Conservation (phyloP, 495 filamentous ascomycete genomes). For the Aspergillus sclerotiicarbonarius region DNA sequence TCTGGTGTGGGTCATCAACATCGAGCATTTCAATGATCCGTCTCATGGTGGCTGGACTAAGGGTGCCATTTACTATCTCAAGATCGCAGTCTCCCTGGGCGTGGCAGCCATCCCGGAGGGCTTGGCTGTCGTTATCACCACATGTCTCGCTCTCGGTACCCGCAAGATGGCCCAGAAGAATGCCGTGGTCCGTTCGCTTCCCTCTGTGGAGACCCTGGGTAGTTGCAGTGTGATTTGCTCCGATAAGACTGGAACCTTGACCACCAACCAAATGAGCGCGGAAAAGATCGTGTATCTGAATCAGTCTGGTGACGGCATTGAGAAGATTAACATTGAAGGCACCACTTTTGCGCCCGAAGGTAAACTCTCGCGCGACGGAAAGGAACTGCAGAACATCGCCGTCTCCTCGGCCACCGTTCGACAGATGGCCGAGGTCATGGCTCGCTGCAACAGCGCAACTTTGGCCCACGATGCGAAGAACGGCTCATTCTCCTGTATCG, state of each 20-base stretch:
- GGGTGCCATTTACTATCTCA: constrained; percentile 98
- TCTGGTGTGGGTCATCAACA: constrained; percentile 97
- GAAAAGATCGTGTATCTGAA: constrained; percentile 85
- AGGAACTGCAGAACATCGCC: constrained; percentile 64
- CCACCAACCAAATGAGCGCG: constrained; percentile 99
- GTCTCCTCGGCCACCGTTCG: constrained; percentile 73
- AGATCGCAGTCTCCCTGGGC: constrained; percentile 98
- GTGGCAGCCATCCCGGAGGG: constrained; percentile 98
- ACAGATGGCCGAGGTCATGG: constrained; percentile 82
- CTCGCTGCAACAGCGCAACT: constrained; percentile 84
- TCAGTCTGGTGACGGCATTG: constrained; percentile 67
- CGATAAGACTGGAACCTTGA: constrained; percentile 99
- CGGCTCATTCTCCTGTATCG: constrained; percentile 75
- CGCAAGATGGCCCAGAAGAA: constrained; percentile 99
- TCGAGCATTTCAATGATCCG: constrained; percentile 92
- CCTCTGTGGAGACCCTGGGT: constrained; percentile 95
- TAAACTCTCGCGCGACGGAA: constrained; percentile 63
- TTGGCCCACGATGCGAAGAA: constrained; percentile 78
- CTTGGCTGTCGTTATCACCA: constrained; percentile 95
- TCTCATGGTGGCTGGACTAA: constrained; percentile 93
- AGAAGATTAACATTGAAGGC: constrained; percentile 89
- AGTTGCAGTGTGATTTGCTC: constrained; percentile 99
- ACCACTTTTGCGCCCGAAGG: constrained; percentile 91
- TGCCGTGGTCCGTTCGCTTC: constrained; percentile 90
- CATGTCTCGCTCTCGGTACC: constrained; percentile 91